Evolutionary conservation across 352 stramenopile genomes (phyloP), one percentile per base, ranked within the genome.

Genomic region (Phytophthora pseudosyringae): DNA sequence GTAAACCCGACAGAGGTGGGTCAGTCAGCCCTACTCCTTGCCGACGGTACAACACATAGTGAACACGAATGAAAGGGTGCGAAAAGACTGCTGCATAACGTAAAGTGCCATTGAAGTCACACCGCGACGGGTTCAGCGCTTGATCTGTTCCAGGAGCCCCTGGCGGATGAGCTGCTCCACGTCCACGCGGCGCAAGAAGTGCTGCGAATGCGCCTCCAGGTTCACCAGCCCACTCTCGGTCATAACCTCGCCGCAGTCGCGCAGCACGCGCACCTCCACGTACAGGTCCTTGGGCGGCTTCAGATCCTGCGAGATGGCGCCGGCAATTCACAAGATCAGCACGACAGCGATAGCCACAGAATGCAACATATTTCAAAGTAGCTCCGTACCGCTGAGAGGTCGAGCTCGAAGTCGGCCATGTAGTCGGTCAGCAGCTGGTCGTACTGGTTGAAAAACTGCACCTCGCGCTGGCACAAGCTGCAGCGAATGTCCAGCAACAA

Each of bases 391-490:
- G 90, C 81, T 6, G 87, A 88, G 26, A 97, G 72, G 38, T 97
- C 90, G 46, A 97, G 81, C 47, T 94, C 86, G 59, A 96, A 93
- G 48, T 89, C 78, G 32, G 85, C 63, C 88, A 97, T 97, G 75
- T 97, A 98, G 45, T 95, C 79, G 32, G 87, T 97, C 16, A 98
- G 79, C 25, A 97, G 69, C 70, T 96, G 83, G 72, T 98, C 91
- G 73, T 98, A 98, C 43, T 77, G 73, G 68, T 97, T 88, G 69
- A 97, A 97, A 64, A 97, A 95, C 61, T 97, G 86, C 51, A 93
- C 75, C 61, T 98, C 91, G 26, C 74, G 76, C 44, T 86, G 78
- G 54, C 84, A 92, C 41, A 98, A 71, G 41, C 88, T 97, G 65
- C 7, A 45, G 38, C 36, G 53, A 21, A 21, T 21, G 2, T 21